Evolutionary conservation across 179 eudicot genomes (phyloP), one percentile per base, ranked within the genome.

Genomic region (Beta macrorhiza): DNA sequence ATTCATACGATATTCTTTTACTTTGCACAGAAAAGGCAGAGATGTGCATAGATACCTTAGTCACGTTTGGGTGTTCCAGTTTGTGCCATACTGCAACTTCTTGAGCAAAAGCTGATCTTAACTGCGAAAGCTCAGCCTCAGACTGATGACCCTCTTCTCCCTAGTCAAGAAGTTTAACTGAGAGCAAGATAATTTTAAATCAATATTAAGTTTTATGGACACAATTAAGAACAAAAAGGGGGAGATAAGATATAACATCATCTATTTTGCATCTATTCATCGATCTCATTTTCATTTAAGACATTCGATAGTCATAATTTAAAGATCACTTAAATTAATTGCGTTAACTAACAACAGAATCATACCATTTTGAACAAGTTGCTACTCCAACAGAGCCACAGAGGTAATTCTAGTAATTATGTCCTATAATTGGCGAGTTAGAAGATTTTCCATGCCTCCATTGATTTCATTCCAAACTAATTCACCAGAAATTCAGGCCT

Each of bases 81-180:
- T 85, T 85, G 82, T 85, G 84, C 87, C 87, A 85, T 37, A 85
- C 87, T 22, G 84, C 84, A 76, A 85, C 87, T 82, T 85, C 87
- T 79, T 85, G 87, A 68, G 87, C 47, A 79, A 85, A 85, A 74
- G 87, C 84, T 58, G 87, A 72, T 79, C 87, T 82, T 75, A 85
- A 49, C 75, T 85, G 87, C 53, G 87, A 67, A 61, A 85, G 70
- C 68, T 85, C 87, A 61, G 84, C 72, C 12, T 85, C 87, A 55
- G 87, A 82, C 49, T 84, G 82, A 85, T 85, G 87, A 29, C 87
- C 84, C 82, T 85, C 87, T 62, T 85, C 87, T 63, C 87, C 87
- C 84, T 82, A 85, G 76, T 85, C 87, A 63, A 85, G 87, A 82
- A 85, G 87, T 85, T 85, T 85, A 69, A 85, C 84, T 85, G 84